Evolutionary conservation across 805 yeast species (phyloP), one percentile per base, ranked within the genome.

Genomic region (Spathaspora boniae): DNA sequence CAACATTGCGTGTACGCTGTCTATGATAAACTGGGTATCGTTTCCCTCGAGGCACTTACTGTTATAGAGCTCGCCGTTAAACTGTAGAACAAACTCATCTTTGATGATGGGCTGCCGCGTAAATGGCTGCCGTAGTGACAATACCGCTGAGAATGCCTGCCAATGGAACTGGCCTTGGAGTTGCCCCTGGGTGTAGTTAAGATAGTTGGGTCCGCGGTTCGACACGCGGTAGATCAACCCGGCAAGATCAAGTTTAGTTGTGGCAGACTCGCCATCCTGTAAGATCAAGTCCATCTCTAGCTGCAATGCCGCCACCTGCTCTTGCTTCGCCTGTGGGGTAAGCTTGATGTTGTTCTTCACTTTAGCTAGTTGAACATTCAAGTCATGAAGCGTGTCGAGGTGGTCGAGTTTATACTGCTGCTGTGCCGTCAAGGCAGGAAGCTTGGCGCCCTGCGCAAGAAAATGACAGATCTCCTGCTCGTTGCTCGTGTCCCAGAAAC

Each of bases 11-110:
- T 36, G 36, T 20, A 84, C 51, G 20, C 48, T 47, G 1, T 62
- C 48, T 31, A 65, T 60, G 5, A 86, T 58, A 44, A 56, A 82
- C 3, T 55, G 64, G 0, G 94, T 79, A 56, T 89, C 97, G 53
- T 85, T 85, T 0, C 65, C 35, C 4, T 47, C 43, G 21, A 63
- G 45, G 16, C 82, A 71, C 24, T 72, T 82, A 1, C 54, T 45
- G 43, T 81, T 81, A 56, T 93, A 93, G 8, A 93, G 58, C 49
- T 93, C 97, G 0, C 98, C 99, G 54, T 94, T 93, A 60, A 83
- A 91, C 51, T 87, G 95, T 6, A 94, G 51, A 0, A 46, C 64
- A 44, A 30, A 51, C 3, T 60, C 44, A 3, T 47, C 53, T 8
- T 38, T 47, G 2, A 40, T 44, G 2, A 41, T 45, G 0, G 98